Evolutionary conservation across 148 eudicot genomes (phyloP).

Genomic region (Spergularia marina): DNA sequence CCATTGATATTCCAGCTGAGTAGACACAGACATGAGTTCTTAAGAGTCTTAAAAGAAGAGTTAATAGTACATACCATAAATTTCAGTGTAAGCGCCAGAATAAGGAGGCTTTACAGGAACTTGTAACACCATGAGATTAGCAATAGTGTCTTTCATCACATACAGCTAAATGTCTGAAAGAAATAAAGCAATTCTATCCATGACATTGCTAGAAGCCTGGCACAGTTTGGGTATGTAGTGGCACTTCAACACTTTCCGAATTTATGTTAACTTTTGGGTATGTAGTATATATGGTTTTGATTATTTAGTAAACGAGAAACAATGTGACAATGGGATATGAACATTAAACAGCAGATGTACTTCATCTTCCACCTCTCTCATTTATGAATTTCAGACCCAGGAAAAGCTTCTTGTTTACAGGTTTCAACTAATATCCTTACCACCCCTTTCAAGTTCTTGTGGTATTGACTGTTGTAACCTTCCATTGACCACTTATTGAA

Average conservation of each 20-base stretch:
- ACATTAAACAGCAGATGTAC: neutral
- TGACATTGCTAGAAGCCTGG: neutral
- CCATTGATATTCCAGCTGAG: slow-evolving; percentile 80
- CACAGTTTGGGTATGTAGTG: neutral
- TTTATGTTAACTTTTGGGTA: neutral
- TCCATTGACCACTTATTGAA: neutral
- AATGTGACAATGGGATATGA: neutral
- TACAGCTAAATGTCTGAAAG: neutral
- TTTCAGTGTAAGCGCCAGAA: neutral
- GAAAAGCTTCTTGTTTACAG: neutral
- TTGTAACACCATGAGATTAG: neutral
- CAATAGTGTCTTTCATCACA: neutral
- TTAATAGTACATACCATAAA: neutral
- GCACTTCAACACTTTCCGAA: neutral
- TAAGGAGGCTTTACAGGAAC: neutral
- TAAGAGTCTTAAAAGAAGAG: neutral
- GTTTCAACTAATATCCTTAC: neutral
- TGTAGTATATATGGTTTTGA: neutral
- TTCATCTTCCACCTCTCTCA: neutral
- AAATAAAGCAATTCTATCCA: neutral
- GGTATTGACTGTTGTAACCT: neutral
- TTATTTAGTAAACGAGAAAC: neutral
- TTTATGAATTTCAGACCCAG: neutral
- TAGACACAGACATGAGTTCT: neutral
- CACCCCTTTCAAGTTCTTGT: neutral